Evolutionary conservation across 192 early-diverging fungal species (phyloP), one percentile per base, ranked within the genome.

Genomic region (Gamsiella multidivaricata): DNA sequence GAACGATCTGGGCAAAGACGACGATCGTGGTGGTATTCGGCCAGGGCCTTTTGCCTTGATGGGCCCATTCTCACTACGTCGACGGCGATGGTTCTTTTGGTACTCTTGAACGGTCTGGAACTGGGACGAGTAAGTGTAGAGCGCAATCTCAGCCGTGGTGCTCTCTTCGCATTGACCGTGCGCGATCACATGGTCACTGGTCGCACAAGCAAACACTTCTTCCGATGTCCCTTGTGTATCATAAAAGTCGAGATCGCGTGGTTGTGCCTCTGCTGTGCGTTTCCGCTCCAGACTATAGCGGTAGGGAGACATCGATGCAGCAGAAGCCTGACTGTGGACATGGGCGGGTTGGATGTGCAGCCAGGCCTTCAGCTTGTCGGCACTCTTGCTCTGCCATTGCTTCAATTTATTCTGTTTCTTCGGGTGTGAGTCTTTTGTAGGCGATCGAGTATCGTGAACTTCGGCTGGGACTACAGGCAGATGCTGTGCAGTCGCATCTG

Each of bases 1-100:
- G 20, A 62, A 62, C 5, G 60, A 62, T 10, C 46, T 41, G 31
- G 60, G 60, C 10, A 62, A 29, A 12, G 60, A 62, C 10, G 60
- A 62, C 10, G 60, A 62, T 22, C 60, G 29, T 20, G 31, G 29
- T 33, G 60, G 60, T 45, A 62, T 62, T 8, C 60, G 45, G 9
- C 5, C 29, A 20, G 60, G 60, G 20, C 31, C 20, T 34, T 25
- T 5, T 20, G 8, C 22, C 45, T 34, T 51, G 4, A 3, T 18
- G 22, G 25, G 5, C 25, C 25, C 23, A 26, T 11, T 3, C 2
- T 59, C 45, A 33, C 60, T 62, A 12, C 47, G 46, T 25, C 45
- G n/a, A 36, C 46, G 60, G 11, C 46, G 46, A 36, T 37, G 22
- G 23, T 23, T 22, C 2, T 15, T 6, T 25, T n/a, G 46, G 32